Conservation (phyloP, 2,329 filamentous ascomycete genomes). For the Phaeosphaeriaceae sp. region DNA sequence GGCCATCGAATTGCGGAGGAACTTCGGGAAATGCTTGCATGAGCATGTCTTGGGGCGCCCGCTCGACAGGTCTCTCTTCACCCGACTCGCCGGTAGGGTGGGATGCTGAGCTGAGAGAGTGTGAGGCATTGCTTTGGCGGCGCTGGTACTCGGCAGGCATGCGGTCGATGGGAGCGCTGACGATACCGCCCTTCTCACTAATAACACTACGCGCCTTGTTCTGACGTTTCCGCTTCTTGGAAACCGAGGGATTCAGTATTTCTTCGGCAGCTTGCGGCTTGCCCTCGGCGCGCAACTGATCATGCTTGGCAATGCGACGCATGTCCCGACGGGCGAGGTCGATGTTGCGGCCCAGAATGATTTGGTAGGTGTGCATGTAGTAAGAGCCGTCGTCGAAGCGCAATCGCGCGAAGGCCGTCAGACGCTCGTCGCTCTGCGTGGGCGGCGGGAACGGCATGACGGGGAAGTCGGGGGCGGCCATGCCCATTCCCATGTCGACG, state of each 20-base stretch:
- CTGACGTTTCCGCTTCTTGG: conserved; percentile 57
- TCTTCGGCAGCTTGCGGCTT: conserved; percentile 33
- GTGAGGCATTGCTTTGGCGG: conserved; percentile 49
- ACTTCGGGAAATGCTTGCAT: conserved; percentile 46
- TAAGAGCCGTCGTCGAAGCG: conserved; percentile 79
- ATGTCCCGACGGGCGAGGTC: conserved; percentile 56
- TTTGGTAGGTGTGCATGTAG: conserved; percentile 77
- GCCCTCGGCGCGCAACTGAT: conserved; percentile 34
- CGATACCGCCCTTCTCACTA: conserved; percentile 74
- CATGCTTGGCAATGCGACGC: conserved; percentile 55
- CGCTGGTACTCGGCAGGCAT: conserved; percentile 47
- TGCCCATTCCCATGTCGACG: conserved; percentile 15
- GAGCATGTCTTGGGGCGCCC: conserved; percentile 44
- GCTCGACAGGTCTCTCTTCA: conserved; percentile 37
- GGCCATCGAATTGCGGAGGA: conserved; percentile 62
- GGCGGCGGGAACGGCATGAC: conserved; percentile 22
- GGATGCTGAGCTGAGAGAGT: conserved; percentile 61
- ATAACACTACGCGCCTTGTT: conserved; percentile 65
- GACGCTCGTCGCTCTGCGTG: conserved; percentile 42
- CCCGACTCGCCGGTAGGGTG: conserved; percentile 44
- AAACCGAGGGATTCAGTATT: conserved; percentile 24
- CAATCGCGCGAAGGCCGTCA: conserved; percentile 71
- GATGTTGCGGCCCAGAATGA: conserved; percentile 77
- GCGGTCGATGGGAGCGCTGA: conserved; percentile 49
- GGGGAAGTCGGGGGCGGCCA: conserved; percentile 11